phyloP scores from a whole-genome alignment of 768 basidiomycete species.

The Boletus tylopilopsis region DNA sequence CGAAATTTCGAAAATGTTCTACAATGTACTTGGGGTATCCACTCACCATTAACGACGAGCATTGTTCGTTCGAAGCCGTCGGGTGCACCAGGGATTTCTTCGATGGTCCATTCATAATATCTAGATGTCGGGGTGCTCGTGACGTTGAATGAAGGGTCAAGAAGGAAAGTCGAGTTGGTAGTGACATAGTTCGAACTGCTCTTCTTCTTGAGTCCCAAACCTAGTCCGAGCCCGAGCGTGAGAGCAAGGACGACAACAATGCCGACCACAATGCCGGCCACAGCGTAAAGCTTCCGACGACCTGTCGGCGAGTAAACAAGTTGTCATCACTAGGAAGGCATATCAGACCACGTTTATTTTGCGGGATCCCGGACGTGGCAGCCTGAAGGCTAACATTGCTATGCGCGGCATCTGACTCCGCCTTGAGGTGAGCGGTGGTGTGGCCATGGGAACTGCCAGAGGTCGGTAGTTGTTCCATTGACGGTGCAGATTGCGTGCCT shows the following conservation, averaged over 20 bases:
- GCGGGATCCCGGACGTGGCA: neutral
- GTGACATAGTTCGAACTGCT: conserved; percentile 10
- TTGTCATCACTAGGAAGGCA: neutral
- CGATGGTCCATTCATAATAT: conserved; percentile 42
- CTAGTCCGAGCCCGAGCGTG: conserved; percentile 28
- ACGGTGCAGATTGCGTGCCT: neutral
- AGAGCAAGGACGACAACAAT: conserved; percentile 19
- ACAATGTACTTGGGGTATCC: neutral
- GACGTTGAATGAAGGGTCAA: conserved; percentile 27
- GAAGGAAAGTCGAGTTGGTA: conserved; percentile 29
- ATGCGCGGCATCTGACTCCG: conserved; percentile 1
- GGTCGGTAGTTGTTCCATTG: conserved; percentile 6
- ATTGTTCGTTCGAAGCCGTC: conserved; percentile 40
- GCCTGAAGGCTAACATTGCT: neutral
- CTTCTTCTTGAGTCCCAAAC: conserved; percentile 25
- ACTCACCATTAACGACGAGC: conserved; percentile 46
- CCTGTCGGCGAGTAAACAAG: conserved; percentile 8
- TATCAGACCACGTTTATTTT: conserved; percentile 8
- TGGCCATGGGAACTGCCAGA: conserved; percentile 4
- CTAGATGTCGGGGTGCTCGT: conserved; percentile 35
- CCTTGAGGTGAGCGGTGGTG: neutral
- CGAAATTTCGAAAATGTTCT: neutral
- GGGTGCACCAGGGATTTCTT: conserved; percentile 35
- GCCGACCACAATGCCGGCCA: conserved; percentile 12
- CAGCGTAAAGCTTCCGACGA: conserved; percentile 16